Evolutionary conservation across 1,139 yeast species (phyloP), one percentile per base, ranked within the genome.

Genomic region (Casaregolazyma suthepensis): DNA sequence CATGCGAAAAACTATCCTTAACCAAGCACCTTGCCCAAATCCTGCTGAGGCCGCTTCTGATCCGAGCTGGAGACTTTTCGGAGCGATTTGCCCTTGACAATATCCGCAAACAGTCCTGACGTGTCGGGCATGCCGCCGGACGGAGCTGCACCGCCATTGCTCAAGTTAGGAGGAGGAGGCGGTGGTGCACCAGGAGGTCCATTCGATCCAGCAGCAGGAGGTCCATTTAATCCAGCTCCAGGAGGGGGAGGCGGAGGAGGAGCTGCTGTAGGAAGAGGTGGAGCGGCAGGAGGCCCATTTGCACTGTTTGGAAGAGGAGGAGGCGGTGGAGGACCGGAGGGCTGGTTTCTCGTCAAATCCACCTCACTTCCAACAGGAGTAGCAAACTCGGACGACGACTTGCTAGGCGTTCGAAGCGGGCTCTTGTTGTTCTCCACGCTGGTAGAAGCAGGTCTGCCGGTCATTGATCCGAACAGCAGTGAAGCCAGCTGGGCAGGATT

Each of bases 401-500:
- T 47, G n/a, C 45, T 38, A 13, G 37, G 43, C 4, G 45, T n/a
- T 43, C 15, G 18, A 45, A 9, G 55, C 31, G 43, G 43, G 13
- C 19, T 35, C 20, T 38, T 23, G 42, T 7, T 22, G 26, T 19
- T 19, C 44, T 47, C 50, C 2, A 57, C 48, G 3, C 48, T 45
- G 35, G 47, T 56, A 46, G 53, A 46, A 20, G 54, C 53, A 23
- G 59, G 45, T 20, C 69, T 66, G 10, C 80, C 77, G 48, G 75
- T 76, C 85, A 81, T 80, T 2, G 85, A 81, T 1, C 87, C 85
- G 65, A 83, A 82, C 54, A 83, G 71, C 63, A 82, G 70, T 58
- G 82, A 80, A 1, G 88, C 87, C 56, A 83, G 74, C 54, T 80
- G 78, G 1, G 85, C 81, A 13, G 87, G 85, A 45, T 83, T 70